These are phyloP conservation scores for Sparassis latifolia DNA, from an alignment of 1,284 basidiomycete genomes.

Conservation along the genomic window DNA sequence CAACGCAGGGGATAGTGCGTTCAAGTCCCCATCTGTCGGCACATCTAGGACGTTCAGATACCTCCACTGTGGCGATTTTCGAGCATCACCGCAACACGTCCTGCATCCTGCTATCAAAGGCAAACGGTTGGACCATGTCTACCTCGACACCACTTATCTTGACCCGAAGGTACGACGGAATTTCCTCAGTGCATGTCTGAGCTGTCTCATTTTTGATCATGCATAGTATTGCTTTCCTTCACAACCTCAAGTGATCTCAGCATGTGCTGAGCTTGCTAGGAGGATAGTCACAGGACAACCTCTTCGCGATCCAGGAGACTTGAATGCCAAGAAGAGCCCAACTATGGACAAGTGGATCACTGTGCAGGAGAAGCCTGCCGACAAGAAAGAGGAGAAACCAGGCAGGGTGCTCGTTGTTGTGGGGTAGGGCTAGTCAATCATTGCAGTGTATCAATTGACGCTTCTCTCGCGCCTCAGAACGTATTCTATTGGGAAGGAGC, in stretches of 20 bases:
- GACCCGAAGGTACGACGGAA: slow-evolving; percentile 63
- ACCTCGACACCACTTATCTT: slow-evolving; percentile 96
- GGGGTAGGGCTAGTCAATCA: slow-evolving; percentile 46
- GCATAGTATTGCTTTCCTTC: slow-evolving; percentile 88
- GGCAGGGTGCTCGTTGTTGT: slow-evolving; percentile 69
- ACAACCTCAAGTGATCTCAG: slow-evolving; percentile 86
- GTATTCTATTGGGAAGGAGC: slow-evolving; percentile 96
- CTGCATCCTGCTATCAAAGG: slow-evolving; percentile 76
- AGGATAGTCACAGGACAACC: slow-evolving; percentile 41
- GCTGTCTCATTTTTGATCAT: background rate
- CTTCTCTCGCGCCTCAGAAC: slow-evolving; percentile 44
- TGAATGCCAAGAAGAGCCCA: slow-evolving; percentile 18
- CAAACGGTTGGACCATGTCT: slow-evolving; percentile 81
- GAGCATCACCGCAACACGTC: slow-evolving; percentile 81
- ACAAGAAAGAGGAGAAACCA: slow-evolving; percentile 6
- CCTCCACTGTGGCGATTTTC: slow-evolving; percentile 93
- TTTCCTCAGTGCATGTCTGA: background rate
- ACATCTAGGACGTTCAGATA: slow-evolving; percentile 75
- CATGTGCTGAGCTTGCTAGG: slow-evolving; percentile 81
- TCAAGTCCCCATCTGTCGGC: slow-evolving; percentile 68
- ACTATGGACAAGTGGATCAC: slow-evolving; percentile 26
- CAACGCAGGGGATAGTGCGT: slow-evolving; percentile 77
- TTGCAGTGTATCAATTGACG: background rate
- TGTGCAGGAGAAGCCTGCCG: slow-evolving; percentile 17
- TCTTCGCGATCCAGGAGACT: slow-evolving; percentile 14